Evolutionary conservation across 2,329 filamentous ascomycete genomes (phyloP), one percentile per base, ranked within the genome.

Genomic region (Fusarium acutatum): DNA sequence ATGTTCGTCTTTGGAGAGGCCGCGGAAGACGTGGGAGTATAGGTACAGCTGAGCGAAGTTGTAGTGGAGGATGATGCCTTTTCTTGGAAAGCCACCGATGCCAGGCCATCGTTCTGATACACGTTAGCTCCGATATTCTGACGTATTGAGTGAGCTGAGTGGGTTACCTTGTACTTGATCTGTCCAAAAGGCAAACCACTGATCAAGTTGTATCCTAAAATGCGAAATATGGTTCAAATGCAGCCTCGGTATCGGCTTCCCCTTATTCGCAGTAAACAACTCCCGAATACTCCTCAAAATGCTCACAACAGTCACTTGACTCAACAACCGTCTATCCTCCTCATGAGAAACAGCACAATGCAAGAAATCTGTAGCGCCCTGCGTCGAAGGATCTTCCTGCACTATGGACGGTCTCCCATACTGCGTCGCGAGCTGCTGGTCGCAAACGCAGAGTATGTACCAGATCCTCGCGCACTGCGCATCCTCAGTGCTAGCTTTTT

Each of bases 351-450:
- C 81, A 0, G 86, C 82, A 1, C 84, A 83, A 47, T 85, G 82
- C 26, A 89, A 79, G 50, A 90, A 87, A 1, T 83, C 81, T 58
- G 89, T 87, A 78, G 88, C 88, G 10, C 88, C 87, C 57, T 87
- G 85, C 35, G 90, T 87, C 0, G 87, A 84, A 28, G 83, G 79
- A 64, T 90, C 87, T 60, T 90, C 88, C 24, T 87, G 86, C 9
- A 90, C 86, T 17, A 89, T 85, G 0, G 88, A 86, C 3, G 87
- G 87, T 10, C 89, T 83, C 6, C 88, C 88, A 61, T 91, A 90
- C 1, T 89, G 81, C 22, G 89, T 90, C n/a, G 88, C 89, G 1
- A 90, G 85, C 72, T 90, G 88, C 67, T 89, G 88, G 53, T 90
- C 88, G 73, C 88, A 90, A 9, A 90, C 86, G 69, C 89, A 90